phyloP scores from a whole-genome alignment of 768 basidiomycete species.

The Strobilomyces echinocephalus region DNA sequence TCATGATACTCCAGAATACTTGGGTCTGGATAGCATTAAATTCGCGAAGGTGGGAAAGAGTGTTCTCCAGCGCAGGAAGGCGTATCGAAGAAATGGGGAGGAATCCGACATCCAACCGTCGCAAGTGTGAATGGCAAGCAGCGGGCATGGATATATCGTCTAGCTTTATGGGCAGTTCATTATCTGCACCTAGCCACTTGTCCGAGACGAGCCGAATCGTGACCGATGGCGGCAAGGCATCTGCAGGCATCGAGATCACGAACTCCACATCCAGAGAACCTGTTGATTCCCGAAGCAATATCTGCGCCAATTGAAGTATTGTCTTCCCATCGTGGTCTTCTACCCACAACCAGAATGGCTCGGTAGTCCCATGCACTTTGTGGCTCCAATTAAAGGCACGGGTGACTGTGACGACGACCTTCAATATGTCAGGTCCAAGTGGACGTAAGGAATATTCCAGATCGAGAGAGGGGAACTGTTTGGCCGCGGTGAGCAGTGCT shows the following conservation, averaged over 20 bases:
- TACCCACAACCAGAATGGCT: conserved; percentile 96
- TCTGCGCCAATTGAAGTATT: conserved; percentile 75
- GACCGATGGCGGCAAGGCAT: conserved; percentile 56
- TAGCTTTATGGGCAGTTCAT: conserved; percentile 59
- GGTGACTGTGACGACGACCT: conserved; percentile 58
- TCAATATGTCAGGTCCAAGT: conserved; percentile 77
- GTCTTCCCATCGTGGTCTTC: conserved; percentile 79
- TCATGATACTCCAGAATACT: conserved; percentile 73
- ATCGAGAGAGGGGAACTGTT: conserved; percentile 73
- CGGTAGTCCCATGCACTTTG: conserved; percentile 66
- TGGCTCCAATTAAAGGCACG: conserved; percentile 77
- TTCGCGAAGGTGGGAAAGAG: conserved; percentile 43
- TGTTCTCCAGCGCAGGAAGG: conserved; percentile 37
- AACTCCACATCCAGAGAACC: conserved; percentile 64
- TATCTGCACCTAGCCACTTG: conserved; percentile 89
- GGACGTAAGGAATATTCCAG: conserved; percentile 73
- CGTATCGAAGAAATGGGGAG: conserved; percentile 55
- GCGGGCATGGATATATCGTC: conserved; percentile 74
- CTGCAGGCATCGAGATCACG: conserved; percentile 65
- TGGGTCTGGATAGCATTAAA: conserved; percentile 91
- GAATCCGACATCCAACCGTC: conserved; percentile 70
- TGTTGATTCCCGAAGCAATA: conserved; percentile 67
- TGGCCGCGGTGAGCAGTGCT: conserved; percentile 73
- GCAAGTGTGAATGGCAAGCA: conserved; percentile 50
- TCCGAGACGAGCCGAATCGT: conserved; percentile 82